Evolutionary conservation across 2,329 filamentous ascomycete genomes (phyloP).

Genomic region (Teratosphaeriaceae sp.): DNA sequence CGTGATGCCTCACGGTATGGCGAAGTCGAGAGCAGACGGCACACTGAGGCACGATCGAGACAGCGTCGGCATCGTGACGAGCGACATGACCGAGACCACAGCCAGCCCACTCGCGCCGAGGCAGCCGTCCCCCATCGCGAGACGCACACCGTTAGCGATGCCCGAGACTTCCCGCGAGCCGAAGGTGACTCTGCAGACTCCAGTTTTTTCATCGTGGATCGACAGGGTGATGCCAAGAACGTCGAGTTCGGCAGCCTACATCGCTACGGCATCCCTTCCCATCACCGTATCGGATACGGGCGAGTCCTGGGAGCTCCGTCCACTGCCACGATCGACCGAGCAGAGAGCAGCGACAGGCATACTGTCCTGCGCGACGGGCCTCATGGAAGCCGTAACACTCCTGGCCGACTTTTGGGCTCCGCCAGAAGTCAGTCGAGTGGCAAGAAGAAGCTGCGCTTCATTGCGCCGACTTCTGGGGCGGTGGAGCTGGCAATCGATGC

Average conservation of each 20-base stretch:
- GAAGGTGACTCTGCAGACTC: slow-evolving; percentile 18
- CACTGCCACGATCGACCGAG: slow-evolving; percentile 59
- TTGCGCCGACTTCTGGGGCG: not conserved
- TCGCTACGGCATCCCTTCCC: slow-evolving; percentile 63
- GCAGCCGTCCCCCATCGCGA: no score
- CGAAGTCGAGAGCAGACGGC: no score
- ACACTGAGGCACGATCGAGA: no score
- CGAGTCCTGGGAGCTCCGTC: slow-evolving; percentile 60
- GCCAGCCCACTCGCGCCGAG: no score
- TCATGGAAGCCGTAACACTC: not conserved
- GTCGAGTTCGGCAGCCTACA: slow-evolving; percentile 68
- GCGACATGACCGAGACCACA: no score
- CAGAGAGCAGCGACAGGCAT: slow-evolving; percentile 47
- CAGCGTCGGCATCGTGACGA: not conserved
- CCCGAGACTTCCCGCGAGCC: not conserved
- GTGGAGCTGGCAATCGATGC: not conserved
- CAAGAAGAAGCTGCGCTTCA: slow-evolving; percentile 5
- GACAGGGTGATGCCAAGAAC: slow-evolving; percentile 69
- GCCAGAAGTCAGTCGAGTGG: not conserved
- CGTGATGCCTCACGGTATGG: no score
- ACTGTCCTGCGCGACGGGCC: slow-evolving; percentile 1
- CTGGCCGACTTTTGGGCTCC: not conserved
- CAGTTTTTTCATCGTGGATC: slow-evolving; percentile 58
- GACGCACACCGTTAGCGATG: no score
- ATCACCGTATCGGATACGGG: slow-evolving; percentile 62